Percentiles rank a stretch among this genome's conserved stretches.
These are phyloP conservation scores for Senna tora DNA, from an alignment of 306 rosid genomes.

Conservation along the genomic window DNA sequence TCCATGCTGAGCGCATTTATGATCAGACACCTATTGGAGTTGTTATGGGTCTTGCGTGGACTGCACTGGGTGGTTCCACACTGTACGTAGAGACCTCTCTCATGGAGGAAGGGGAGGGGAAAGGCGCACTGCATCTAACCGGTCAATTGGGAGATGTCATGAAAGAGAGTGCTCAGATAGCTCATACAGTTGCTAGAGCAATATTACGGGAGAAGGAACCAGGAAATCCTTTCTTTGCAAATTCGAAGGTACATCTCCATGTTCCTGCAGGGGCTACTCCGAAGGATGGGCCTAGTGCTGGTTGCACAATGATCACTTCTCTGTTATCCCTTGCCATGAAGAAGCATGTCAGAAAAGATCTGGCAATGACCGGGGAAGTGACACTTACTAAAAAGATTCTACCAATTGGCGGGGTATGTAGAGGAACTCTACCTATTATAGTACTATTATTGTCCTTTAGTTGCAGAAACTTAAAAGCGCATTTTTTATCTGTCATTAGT, in stretches of 20 bases:
- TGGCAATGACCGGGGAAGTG: constrained; percentile 98
- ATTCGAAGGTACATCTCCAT: constrained; percentile 84
- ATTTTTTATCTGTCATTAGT: background rate
- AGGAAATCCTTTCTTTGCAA: constrained; percentile 67
- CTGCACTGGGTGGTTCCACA: constrained; percentile 97
- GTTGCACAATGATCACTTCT: constrained; percentile 97
- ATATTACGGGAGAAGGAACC: constrained; percentile 67
- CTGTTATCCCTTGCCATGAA: constrained; percentile 80
- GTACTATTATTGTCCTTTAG: constrained; percentile 22
- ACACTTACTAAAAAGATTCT: constrained; percentile 92
- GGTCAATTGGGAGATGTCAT: constrained; percentile 98
- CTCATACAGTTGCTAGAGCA: constrained; percentile 80
- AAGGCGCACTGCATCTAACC: constrained; percentile 70
- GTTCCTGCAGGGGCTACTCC: constrained; percentile 99
- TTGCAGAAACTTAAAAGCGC: background rate
- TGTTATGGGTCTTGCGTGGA: constrained; percentile 99
- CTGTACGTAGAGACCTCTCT: constrained; percentile 83
- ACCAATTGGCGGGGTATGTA: constrained; percentile 95
- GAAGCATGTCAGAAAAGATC: constrained; percentile 85
- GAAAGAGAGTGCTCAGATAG: constrained; percentile 98
- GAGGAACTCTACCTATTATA: constrained; percentile 15
- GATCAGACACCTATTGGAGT: constrained; percentile 85
- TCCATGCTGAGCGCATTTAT: constrained; percentile 91
- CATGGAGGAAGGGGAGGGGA: constrained; percentile 85
- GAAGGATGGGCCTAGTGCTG: constrained; percentile 97